These are phyloP conservation scores for Pleurotus sapidus DNA, from an alignment of 768 basidiomycete genomes.

Conservation along the genomic window DNA sequence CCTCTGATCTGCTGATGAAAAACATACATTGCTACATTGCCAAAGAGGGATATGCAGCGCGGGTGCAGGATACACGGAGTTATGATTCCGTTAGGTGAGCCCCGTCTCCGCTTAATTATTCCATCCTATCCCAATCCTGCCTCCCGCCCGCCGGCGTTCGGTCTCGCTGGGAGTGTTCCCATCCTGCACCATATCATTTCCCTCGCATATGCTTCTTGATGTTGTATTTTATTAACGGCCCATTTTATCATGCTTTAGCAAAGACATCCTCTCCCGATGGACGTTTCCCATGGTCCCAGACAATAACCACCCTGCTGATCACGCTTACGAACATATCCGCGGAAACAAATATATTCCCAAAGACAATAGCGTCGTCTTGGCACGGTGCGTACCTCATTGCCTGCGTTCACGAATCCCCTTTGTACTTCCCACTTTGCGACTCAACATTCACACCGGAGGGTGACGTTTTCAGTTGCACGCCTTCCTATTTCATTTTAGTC, in stretches of 20 bases:
- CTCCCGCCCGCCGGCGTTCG: no score
- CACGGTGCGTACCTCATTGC: conserved; percentile 53
- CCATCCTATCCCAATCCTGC: neutral
- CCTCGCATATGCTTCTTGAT: neutral
- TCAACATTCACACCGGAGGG: no score
- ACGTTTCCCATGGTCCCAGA: conserved; percentile 96
- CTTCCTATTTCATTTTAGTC: no score
- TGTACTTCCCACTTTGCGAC: no score
- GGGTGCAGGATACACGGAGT: conserved; percentile 89
- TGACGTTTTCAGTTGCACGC: no score
- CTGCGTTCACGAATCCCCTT: neutral
- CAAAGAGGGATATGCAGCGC: conserved; percentile 87
- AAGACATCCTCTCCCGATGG: conserved; percentile 91
- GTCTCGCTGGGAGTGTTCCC: no score
- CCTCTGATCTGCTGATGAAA: conserved; percentile 92
- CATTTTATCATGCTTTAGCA: conserved; percentile 41
- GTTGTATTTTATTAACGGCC: neutral
- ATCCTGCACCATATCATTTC: no score
- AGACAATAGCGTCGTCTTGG: conserved; percentile 72
- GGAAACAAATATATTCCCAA: conserved; percentile 89
- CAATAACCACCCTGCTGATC: conserved; percentile 82
- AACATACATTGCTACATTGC: conserved; percentile 90
- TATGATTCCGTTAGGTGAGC: conserved; percentile 85
- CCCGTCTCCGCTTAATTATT: neutral
- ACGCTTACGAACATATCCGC: conserved; percentile 80